These are phyloP conservation scores for Rhizophagus prolifer DNA, from an alignment of 192 early-diverging fungal genomes.

Conservation along the genomic window DNA sequence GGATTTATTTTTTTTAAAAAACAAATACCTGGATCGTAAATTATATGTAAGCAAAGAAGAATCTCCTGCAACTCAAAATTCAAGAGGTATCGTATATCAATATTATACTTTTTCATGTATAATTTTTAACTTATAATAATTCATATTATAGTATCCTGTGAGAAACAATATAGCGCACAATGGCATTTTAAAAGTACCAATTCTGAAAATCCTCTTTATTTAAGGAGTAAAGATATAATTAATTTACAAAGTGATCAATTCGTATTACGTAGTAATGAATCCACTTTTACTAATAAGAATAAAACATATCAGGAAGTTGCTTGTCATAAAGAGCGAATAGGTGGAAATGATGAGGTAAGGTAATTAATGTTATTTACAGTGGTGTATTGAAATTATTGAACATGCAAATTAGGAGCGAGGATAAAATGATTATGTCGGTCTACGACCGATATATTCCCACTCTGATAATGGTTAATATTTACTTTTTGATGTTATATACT, in stretches of 20 bases:
- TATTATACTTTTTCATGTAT: background rate
- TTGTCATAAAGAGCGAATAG: background rate
- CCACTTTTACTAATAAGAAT: background rate
- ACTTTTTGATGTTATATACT: too few relatives aligned
- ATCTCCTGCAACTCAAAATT: background rate
- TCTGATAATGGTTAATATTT: too few relatives aligned
- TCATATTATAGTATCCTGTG: too few relatives aligned
- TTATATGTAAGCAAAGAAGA: background rate
- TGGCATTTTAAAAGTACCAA: background rate
- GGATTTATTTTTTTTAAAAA: background rate
- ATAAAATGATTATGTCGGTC: too few relatives aligned
- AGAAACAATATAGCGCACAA: too few relatives aligned
- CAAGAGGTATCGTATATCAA: background rate
- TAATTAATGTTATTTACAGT: too few relatives aligned
- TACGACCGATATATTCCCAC: too few relatives aligned
- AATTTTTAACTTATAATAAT: too few relatives aligned
- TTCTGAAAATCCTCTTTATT: background rate
- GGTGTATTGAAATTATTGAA: too few relatives aligned
- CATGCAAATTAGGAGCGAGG: too few relatives aligned
- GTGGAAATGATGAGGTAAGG: background rate
- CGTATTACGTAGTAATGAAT: background rate
- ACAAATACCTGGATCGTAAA: background rate
- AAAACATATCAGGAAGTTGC: background rate
- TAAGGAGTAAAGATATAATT: background rate
- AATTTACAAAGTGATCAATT: background rate